phyloP scores from a whole-genome alignment of 768 basidiomycete genomes.

The Serendipita sp. region DNA sequence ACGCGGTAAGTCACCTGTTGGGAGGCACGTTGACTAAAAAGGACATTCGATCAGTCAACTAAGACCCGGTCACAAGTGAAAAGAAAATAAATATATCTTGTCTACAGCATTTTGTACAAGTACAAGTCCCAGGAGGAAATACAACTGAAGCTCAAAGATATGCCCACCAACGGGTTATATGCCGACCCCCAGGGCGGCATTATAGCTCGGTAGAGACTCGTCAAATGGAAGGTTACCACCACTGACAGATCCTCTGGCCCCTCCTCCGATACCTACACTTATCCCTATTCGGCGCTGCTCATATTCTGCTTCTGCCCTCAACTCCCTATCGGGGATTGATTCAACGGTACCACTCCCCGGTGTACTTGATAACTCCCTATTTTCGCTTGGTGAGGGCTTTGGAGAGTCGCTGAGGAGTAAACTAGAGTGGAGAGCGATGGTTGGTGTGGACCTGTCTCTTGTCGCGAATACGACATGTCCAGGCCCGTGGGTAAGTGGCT shows the following conservation, averaged over 20 bases:
- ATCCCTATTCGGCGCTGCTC: not conserved
- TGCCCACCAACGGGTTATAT: not conserved
- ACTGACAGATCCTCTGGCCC: too few relatives aligned
- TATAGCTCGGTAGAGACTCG: not conserved
- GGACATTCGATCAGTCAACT: not conserved
- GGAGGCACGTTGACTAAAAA: not conserved
- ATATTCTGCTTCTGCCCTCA: not conserved
- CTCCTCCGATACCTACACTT: not conserved
- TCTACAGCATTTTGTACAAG: too few relatives aligned
- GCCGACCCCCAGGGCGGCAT: not conserved
- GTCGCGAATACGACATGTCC: constrained; percentile 1
- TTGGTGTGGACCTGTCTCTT: not conserved
- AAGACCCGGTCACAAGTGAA: not conserved
- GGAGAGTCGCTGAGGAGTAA: not conserved
- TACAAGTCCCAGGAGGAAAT: too few relatives aligned
- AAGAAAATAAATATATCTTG: too few relatives aligned
- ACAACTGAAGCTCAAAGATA: too few relatives aligned
- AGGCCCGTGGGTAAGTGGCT: constrained; percentile 19
- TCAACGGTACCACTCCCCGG: not conserved
- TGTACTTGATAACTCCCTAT: not conserved
- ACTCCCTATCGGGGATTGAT: not conserved
- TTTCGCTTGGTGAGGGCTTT: not conserved
- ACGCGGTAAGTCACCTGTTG: not conserved
- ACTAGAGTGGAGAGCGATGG: not conserved
- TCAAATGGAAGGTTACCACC: not conserved